Evolutionary conservation across 805 yeast genomes (phyloP).

Genomic region (Cyberlindnera xishuangbannaensis): DNA sequence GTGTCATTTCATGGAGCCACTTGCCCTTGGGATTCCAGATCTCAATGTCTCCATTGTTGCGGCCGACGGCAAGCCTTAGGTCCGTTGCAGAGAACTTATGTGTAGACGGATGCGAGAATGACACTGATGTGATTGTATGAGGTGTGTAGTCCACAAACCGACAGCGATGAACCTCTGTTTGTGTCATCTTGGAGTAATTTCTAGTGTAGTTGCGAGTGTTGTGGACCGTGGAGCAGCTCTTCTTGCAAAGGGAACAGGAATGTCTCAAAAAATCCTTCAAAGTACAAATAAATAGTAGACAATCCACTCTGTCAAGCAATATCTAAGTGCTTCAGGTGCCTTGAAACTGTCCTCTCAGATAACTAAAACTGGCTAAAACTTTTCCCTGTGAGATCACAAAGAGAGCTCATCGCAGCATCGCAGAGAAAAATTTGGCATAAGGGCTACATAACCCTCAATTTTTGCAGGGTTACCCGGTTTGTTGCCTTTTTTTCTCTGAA

Average conservation of each 20-base stretch:
- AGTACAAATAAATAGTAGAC: no score
- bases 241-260: not conserved
- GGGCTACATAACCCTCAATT: no score
- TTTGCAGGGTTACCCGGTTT: no score
- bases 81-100: slow-evolving; percentile 43
- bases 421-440: no score
- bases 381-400: no score
- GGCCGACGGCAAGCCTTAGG: slow-evolving; percentile 81
- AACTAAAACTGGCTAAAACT: no score
- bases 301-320: no score
- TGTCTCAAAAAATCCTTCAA: no score
- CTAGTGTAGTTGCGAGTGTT: no score
- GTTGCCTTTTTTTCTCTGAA: not conserved
- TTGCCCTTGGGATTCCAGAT: slow-evolving; percentile 84
- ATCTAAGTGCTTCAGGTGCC: no score
- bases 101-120: slow-evolving; percentile 62
- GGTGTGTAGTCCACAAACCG: slow-evolving; percentile 88
- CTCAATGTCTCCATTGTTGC: slow-evolving; percentile 93
- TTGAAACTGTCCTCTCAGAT: no score
- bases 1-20: slow-evolving; percentile 73
- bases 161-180: slow-evolving; percentile 62
- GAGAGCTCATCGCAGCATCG: no score
- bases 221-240: not conserved
- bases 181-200: slow-evolving; percentile 8
- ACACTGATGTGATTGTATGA: slow-evolving; percentile 73